These are phyloP conservation scores for Aspergillus melleus DNA, from an alignment of 2,329 filamentous ascomycete genomes.

Conservation along the genomic window DNA sequence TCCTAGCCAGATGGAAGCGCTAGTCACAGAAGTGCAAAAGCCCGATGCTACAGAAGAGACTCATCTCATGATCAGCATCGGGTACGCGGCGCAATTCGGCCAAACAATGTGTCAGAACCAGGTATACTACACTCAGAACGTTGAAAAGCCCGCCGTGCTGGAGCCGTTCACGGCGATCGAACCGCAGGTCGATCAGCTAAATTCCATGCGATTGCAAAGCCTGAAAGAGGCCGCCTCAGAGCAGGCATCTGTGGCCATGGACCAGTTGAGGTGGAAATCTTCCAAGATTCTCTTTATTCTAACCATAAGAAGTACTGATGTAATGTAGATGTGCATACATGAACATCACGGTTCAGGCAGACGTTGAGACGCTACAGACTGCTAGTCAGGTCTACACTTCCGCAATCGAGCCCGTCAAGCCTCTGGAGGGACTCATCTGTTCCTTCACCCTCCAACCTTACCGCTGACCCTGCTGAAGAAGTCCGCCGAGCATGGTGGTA, in stretches of 20 bases:
- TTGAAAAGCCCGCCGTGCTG: neutral
- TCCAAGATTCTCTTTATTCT: neutral
- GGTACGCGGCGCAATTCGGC: neutral
- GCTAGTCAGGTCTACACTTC: neutral
- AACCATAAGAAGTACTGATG: neutral
- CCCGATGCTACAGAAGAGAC: neutral
- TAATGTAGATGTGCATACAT: neutral
- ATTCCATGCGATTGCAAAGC: neutral
- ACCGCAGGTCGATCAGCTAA: neutral
- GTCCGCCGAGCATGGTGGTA: neutral
- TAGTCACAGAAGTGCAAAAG: neutral
- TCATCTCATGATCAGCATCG: neutral
- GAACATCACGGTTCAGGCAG: neutral
- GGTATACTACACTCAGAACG: neutral
- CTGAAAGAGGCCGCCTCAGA: neutral
- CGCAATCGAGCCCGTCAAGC: neutral
- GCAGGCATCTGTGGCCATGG: neutral
- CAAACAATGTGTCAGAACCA: neutral
- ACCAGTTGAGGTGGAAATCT: neutral
- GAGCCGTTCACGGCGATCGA: neutral
- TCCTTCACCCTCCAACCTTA: neutral
- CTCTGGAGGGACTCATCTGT: neutral
- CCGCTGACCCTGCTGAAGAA: neutral
- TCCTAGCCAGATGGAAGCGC: neutral
- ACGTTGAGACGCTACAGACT: neutral